A percentile compares a stretch with the other conserved stretches of the same genome.
phyloP scores from a whole-genome alignment of 2,329 filamentous ascomycete genomes.

The Pestalotiopsis sp. region DNA sequence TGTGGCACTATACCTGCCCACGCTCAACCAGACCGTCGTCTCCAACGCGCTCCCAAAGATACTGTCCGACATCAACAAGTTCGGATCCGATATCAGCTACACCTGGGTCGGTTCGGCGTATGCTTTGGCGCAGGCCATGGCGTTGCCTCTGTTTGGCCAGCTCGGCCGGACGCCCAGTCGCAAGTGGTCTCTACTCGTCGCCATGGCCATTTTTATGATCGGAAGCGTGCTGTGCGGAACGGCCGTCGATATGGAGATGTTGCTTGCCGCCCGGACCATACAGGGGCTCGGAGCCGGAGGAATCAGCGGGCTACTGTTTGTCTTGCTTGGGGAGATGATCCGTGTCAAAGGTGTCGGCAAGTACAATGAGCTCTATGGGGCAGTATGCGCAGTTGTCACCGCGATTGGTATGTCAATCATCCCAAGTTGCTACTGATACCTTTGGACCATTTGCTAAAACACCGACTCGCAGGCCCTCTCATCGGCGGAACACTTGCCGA shows the following conservation, averaged over 20 bases:
- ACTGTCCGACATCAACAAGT: slow-evolving; percentile 3
- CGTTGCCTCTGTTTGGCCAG: slow-evolving; percentile 2
- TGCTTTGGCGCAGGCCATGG: slow-evolving; percentile 6
- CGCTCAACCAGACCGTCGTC: slow-evolving; percentile 7
- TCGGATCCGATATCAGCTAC: slow-evolving; percentile 4
- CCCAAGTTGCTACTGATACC: not conserved
- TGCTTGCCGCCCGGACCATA: not conserved
- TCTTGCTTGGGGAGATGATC: not conserved
- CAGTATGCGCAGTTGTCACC: not conserved
- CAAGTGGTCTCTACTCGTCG: slow-evolving; percentile 2
- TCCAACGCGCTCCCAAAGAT: slow-evolving; percentile 8
- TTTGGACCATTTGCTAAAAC: not conserved
- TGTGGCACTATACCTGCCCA: slow-evolving; percentile 5
- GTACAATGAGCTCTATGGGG: not conserved
- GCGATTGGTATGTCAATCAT: not conserved
- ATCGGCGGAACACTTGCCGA: slow-evolving; percentile 1
- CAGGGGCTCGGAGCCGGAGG: slow-evolving; percentile 1
- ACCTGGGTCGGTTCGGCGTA: slow-evolving; percentile 7
- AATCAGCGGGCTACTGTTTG: not conserved
- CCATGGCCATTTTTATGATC: slow-evolving; percentile 1
- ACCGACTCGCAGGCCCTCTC: not conserved
- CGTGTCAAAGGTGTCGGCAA: slow-evolving; percentile 2
- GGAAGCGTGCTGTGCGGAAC: not conserved
- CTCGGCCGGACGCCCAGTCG: not conserved
- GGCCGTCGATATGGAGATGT: not conserved